Conservation (phyloP, 257 asterid genomes). For the Nicotiana undulata region DNA sequence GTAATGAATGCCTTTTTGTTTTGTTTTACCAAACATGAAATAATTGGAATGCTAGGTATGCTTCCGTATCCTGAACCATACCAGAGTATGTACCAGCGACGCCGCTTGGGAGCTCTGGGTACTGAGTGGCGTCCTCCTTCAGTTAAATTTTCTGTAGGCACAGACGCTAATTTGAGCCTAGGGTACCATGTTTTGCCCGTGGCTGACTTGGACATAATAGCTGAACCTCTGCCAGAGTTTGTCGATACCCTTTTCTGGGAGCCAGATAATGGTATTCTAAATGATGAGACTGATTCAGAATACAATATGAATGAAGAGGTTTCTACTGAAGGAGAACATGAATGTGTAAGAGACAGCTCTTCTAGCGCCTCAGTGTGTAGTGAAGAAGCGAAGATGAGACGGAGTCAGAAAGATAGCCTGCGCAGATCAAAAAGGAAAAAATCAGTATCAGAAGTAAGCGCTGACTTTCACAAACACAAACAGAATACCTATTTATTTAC, state of each 20-base stretch:
- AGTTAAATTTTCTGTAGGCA: conserved; percentile 76
- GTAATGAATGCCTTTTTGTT: conserved; percentile 1
- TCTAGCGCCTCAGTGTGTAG: conserved; percentile 57
- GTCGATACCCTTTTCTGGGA: conserved; percentile 84
- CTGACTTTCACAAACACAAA: conserved; percentile 11
- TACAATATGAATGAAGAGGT: conserved; percentile 61
- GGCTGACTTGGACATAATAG: conserved; percentile 65
- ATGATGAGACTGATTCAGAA: conserved; percentile 93
- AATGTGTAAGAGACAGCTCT: conserved; percentile 37
- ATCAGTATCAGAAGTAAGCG: conserved; percentile 58
- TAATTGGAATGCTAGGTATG: conserved; percentile 59
- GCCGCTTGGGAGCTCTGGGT: conserved; percentile 82
- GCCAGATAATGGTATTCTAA: conserved; percentile 77
- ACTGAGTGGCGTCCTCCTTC: conserved; percentile 92
- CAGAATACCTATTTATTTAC: conserved; percentile 11
- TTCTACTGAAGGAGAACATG: conserved; percentile 54
- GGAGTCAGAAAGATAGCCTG: conserved; percentile 39
- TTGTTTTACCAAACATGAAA: not conserved
- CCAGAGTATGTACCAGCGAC: conserved; percentile 82
- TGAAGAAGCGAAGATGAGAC: conserved; percentile 37
- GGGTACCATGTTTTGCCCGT: conserved; percentile 74
- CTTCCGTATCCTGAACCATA: conserved; percentile 98
- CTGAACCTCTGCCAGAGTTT: conserved; percentile 81
- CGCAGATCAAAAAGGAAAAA: conserved; percentile 77
- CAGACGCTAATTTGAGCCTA: conserved; percentile 72